Base-by-base conservation (phyloP, 805 yeast genomes). In the Saturnispora sekii region DNA sequence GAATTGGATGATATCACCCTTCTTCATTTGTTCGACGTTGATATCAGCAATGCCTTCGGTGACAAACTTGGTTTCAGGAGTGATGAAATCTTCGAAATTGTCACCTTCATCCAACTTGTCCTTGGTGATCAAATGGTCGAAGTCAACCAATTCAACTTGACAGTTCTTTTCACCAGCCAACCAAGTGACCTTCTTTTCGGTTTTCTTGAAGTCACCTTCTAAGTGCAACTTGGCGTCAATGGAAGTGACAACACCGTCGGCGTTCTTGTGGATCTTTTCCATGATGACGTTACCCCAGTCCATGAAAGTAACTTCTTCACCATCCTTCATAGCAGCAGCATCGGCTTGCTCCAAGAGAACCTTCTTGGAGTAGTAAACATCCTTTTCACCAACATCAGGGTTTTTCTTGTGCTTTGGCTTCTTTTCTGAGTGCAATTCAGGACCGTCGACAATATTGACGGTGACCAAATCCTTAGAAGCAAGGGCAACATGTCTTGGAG, bases 211-310 rank as follows among this genome's bases (percentile, higher is more conserved):
- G 64, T 90, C 97, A 68, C 97, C 97, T 53, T 85, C 96, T 60
- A 90, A 74, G 65, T 90, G 83, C 57, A 90, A 72, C 55, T 78
- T 81, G 46, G 87, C 96, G 44, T 77, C 82, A 50, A 90, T 69
- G 3, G 81, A 69, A 40, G 70, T 71, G 45, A 83, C 83, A 33
- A 69, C 51, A 41, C 64, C 69, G 37, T 62, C 63, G 48, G 75
- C 83, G 51, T 77, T 79, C 62, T 76, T 80, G 61, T 67, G 67
- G 59, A 89, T 74, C 62, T 77, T 77, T 53, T 82, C 76, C 53
- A 89, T 69, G 53, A 90, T 83, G 47, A 79, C 84, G 63, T 90
- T 90, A 74, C 97, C 97, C 97, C 97, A 90, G 68, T 90, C 97
- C 97, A 90, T 90, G 58, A 90, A 76, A n/a, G 97, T 90, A 51